A percentile compares a stretch with the other conserved stretches of the same genome.
These are phyloP conservation scores for Hypomontagnella submonticulosa DNA, from an alignment of 495 filamentous ascomycete genomes.

Conservation along the genomic window DNA sequence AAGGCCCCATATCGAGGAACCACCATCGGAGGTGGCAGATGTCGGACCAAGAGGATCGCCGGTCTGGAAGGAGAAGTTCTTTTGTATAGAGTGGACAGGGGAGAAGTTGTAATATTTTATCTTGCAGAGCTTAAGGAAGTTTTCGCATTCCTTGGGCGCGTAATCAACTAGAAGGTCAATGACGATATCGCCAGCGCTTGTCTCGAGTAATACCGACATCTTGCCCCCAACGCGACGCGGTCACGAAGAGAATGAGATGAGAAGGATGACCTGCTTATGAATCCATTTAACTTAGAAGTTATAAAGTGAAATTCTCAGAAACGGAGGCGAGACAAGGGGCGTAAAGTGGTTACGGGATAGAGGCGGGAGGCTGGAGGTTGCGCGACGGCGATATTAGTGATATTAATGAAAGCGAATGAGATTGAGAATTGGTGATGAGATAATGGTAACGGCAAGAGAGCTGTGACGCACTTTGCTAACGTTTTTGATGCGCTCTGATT, in stretches of 20 bases:
- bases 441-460: too few relatives aligned
- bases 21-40: slow-evolving; percentile 85
- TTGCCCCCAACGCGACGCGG: neutral
- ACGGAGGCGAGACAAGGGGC: too few relatives aligned
- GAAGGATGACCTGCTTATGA: neutral
- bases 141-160: slow-evolving; percentile 89
- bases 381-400: too few relatives aligned
- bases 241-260: neutral
- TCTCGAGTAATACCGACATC: slow-evolving; percentile 86
- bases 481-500: too few relatives aligned
- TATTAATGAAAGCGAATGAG: too few relatives aligned
- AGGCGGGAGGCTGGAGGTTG: too few relatives aligned
- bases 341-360: too few relatives aligned
- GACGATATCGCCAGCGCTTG: slow-evolving; percentile 90
- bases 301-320: too few relatives aligned
- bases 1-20: slow-evolving; percentile 89
- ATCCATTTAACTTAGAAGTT: neutral
- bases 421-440: too few relatives aligned
- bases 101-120: slow-evolving; percentile 98
- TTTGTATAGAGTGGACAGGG: slow-evolving; percentile 86
- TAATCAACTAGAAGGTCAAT: slow-evolving; percentile 90
- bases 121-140: slow-evolving; percentile 98
- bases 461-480: too few relatives aligned
- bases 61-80: slow-evolving; percentile 93
- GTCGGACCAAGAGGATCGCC: slow-evolving; percentile 91